phyloP scores from a whole-genome alignment of 306 rosid species.

The Rubus parviflorus region DNA sequence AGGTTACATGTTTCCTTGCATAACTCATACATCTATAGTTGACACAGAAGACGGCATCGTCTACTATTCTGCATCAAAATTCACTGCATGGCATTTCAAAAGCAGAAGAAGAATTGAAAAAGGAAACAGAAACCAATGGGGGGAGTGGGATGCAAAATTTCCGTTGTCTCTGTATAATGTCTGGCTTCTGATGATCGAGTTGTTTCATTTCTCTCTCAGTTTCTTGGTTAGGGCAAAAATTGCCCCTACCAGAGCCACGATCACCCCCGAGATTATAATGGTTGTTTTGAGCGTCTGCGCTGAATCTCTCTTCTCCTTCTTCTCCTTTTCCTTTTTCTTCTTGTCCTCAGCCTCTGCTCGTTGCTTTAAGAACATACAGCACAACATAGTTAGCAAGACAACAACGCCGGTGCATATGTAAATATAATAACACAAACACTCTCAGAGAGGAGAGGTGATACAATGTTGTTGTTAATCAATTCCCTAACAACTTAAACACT shows the following conservation, averaged over 20 bases:
- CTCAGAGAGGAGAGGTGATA: neutral
- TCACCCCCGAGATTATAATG: constrained; percentile 49
- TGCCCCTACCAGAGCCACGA: constrained; percentile 57
- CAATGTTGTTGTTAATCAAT: neutral
- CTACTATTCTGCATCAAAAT: constrained; percentile 1
- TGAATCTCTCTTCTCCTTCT: constrained; percentile 35
- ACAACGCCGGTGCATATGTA: neutral
- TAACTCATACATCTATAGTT: neutral
- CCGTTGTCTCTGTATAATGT: constrained; percentile 2
- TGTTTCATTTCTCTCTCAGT: constrained; percentile 48
- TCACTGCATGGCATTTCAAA: neutral
- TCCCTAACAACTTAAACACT: neutral
- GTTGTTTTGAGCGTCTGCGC: constrained; percentile 49
- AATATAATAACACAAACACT: neutral
- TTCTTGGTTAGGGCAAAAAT: constrained; percentile 58
- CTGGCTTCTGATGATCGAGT: neutral
- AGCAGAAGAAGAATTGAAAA: neutral
- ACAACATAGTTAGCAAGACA: constrained; percentile 6
- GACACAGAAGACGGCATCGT: neutral
- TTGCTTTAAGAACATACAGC: constrained; percentile 31
- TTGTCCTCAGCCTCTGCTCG: constrained; percentile 34
- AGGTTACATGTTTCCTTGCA: constrained; percentile 16
- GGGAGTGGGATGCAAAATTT: neutral
- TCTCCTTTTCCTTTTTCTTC: constrained; percentile 31
- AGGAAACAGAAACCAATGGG: neutral